Evolutionary conservation across 1,139 yeast genomes (phyloP).

Genomic region (Blastobotrys arbuscula): DNA sequence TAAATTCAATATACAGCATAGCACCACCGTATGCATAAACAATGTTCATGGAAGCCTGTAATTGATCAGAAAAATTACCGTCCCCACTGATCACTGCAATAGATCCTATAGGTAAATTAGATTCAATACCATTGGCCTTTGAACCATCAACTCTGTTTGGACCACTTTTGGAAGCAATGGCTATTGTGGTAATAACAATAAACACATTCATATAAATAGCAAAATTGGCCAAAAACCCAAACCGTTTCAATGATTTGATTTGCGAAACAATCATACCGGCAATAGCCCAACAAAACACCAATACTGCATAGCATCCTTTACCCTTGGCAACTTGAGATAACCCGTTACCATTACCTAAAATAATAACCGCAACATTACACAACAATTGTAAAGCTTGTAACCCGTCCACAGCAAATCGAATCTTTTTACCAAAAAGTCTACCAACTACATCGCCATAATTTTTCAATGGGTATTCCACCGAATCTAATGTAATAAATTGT

Average conservation of each 20-base stretch:
- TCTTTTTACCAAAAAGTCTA: conserved; percentile 34
- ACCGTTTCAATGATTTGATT: conserved; percentile 37
- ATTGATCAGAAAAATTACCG: conserved; percentile 30
- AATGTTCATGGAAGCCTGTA: conserved; percentile 41
- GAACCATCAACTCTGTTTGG: conserved; percentile 37
- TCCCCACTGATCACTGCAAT: conserved; percentile 30
- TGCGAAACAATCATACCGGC: conserved; percentile 42
- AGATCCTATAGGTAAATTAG: conserved; percentile 17
- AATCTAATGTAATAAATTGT: conserved; percentile 35
- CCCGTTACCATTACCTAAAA: conserved; percentile 40
- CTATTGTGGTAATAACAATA: conserved; percentile 40
- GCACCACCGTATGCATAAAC: conserved; percentile 48
- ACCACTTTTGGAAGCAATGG: conserved; percentile 32
- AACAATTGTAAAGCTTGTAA: conserved; percentile 41
- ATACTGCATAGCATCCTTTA: conserved; percentile 38
- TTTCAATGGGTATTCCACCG: conserved; percentile 39
- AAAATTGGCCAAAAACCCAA: conserved; percentile 40
- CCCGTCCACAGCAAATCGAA: conserved; percentile 33
- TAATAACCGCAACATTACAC: conserved; percentile 40
- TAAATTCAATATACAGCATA: conserved; percentile 40
- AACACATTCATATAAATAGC: conserved; percentile 45
- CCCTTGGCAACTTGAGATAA: conserved; percentile 39
- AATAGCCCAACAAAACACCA: conserved; percentile 40
- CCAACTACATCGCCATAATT: conserved; percentile 41
- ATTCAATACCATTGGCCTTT: conserved; percentile 22